Evolutionary conservation across 192 early-diverging fungal genomes (phyloP).

Genomic region (Coemansia sp.): DNA sequence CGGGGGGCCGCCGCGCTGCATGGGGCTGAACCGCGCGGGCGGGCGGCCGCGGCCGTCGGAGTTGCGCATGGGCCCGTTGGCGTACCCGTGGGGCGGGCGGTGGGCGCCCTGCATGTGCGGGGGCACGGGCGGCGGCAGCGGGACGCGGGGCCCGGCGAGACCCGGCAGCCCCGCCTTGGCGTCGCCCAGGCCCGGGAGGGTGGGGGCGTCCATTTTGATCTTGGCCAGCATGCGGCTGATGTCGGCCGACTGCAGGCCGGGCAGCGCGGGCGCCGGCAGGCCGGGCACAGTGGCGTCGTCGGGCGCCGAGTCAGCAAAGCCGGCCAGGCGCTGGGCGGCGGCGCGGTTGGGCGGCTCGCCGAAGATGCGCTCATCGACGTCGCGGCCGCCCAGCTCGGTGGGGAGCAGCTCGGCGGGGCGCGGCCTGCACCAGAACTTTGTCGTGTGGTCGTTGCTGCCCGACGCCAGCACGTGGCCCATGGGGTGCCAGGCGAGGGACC

Average conservation of each 20-base stretch:
- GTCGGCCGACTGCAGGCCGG: constrained; percentile 32
- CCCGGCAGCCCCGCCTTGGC: neutral
- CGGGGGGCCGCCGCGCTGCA: constrained; percentile 12
- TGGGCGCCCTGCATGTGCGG: neutral
- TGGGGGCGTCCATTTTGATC: constrained; percentile 25
- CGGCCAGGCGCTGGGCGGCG: constrained; percentile 21
- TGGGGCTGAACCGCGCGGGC: constrained; percentile 39
- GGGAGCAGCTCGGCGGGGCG: constrained; percentile 70
- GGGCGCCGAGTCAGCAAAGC: neutral
- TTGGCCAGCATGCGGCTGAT: constrained; percentile 42
- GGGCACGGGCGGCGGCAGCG: neutral
- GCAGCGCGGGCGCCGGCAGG: neutral
- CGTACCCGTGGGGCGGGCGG: neutral
- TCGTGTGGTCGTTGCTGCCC: constrained; percentile 94
- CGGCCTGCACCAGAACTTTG: constrained; percentile 92
- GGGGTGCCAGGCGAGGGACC: constrained; percentile 97
- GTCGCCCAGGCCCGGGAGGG: constrained; percentile 25
- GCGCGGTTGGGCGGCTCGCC: constrained; percentile 15
- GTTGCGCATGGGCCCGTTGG: constrained; percentile 18
- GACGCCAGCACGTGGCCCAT: constrained; percentile 91
- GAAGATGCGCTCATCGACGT: constrained; percentile 35
- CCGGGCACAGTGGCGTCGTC: neutral
- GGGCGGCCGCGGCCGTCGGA: constrained; percentile 7
- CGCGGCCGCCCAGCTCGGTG: constrained; percentile 34
- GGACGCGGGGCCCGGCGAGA: neutral